Conservation (phyloP, 805 yeast species). For the Suhomyces prunicola region DNA sequence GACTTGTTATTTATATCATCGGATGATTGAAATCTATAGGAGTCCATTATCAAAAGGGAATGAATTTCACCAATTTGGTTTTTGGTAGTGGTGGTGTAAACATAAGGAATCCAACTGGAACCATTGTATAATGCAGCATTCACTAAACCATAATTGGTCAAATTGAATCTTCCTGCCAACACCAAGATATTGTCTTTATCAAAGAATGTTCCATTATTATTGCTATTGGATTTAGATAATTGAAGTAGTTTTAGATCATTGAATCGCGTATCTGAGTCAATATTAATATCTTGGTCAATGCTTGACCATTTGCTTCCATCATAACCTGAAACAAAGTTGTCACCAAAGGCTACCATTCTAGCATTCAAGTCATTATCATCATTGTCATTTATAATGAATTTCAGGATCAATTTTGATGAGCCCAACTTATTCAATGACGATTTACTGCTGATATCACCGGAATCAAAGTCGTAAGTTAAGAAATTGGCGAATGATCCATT, state of each 20-base stretch:
- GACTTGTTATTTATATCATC: constrained; percentile 21
- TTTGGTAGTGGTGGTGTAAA: constrained; percentile 34
- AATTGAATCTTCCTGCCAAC: constrained; percentile 54
- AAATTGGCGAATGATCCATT: constrained; percentile 39
- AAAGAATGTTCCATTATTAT: constrained; percentile 35
- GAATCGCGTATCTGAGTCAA: constrained; percentile 32
- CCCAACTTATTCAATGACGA: constrained; percentile 19
- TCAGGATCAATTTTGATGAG: constrained; percentile 22
- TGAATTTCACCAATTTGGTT: constrained; percentile 27
- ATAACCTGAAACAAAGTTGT: constrained; percentile 35
- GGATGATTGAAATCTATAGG: constrained; percentile 34
- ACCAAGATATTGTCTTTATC: constrained; percentile 46
- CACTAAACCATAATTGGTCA: constrained; percentile 52
- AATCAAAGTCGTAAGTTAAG: constrained; percentile 51
- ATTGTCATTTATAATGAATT: constrained; percentile 46
- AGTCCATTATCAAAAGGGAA: constrained; percentile 33
- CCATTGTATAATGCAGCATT: constrained; percentile 69
- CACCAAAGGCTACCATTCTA: constrained; percentile 35
- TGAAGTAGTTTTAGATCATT: constrained; percentile 45
- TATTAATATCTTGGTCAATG: constrained; percentile 34
- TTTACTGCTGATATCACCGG: constrained; percentile 23
- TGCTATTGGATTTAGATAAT: constrained; percentile 26
- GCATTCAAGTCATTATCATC: constrained; percentile 36
- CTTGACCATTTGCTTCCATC: constrained; percentile 49
- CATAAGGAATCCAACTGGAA: constrained; percentile 60